phyloP scores from a whole-genome alignment of 495 filamentous ascomycete species.

The Amniculicola lignicola region DNA sequence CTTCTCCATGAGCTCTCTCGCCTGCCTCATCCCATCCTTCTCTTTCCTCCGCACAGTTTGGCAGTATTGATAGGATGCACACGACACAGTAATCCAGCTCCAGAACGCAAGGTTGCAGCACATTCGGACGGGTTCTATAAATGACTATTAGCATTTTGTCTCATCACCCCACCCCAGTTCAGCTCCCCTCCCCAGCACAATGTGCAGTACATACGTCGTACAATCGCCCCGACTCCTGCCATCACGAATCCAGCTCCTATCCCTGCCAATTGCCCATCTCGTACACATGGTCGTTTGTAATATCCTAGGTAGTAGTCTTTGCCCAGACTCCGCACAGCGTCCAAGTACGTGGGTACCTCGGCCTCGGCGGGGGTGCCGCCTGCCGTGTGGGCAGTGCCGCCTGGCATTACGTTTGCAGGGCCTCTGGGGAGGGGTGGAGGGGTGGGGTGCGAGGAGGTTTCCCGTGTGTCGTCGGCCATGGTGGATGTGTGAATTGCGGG shows the following conservation, averaged over 20 bases:
- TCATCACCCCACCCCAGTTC: too few relatives aligned
- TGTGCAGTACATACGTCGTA: slow-evolving; percentile 69
- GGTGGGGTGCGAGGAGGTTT: slow-evolving; percentile 8
- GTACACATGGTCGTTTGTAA: slow-evolving; percentile 77
- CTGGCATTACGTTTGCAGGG: slow-evolving; percentile 46
- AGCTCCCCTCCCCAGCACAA: too few relatives aligned
- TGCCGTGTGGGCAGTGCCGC: slow-evolving; percentile 44
- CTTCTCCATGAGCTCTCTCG: slow-evolving; percentile 77
- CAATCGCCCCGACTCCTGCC: slow-evolving; percentile 66
- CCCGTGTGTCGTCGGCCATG: slow-evolving; percentile 57
- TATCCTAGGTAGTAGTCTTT: slow-evolving; percentile 67
- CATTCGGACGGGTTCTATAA: slow-evolving; percentile 48
- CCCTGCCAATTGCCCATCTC: slow-evolving; percentile 76
- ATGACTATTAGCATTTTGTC: too few relatives aligned
- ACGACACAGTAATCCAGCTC: slow-evolving; percentile 61
- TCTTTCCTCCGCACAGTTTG: slow-evolving; percentile 67
- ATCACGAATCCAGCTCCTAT: slow-evolving; percentile 73
- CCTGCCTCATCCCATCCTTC: slow-evolving; percentile 71
- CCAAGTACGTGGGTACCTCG: slow-evolving; percentile 53
- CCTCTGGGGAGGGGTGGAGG: slow-evolving; percentile 3
- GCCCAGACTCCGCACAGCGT: slow-evolving; percentile 64
- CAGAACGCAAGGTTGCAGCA: slow-evolving; percentile 83
- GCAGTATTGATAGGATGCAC: slow-evolving; percentile 76
- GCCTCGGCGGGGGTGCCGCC: slow-evolving; percentile 44
- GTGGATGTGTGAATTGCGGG: slow-evolving; percentile 18